Percentiles rank a stretch among this genome's conserved stretches.
Conservation (phyloP, 768 basidiomycete species). For the Hygrocybe punicea region DNA sequence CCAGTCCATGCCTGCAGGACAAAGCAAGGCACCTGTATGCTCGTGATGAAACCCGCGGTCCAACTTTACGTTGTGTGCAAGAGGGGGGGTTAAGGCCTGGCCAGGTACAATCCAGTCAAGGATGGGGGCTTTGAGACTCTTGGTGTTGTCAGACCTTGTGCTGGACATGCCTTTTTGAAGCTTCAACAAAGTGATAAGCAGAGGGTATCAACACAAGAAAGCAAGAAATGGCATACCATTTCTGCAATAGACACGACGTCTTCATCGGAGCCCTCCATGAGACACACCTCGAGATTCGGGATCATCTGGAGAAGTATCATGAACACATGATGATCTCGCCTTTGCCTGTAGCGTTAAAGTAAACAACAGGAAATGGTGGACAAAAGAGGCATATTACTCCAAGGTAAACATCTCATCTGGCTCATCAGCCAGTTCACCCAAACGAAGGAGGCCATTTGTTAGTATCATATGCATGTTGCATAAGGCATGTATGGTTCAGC, state of each 20-base stretch:
- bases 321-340: constrained; percentile 10
- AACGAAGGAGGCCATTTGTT: constrained; percentile 13
- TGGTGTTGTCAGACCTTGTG: constrained; percentile 11
- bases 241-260: constrained; percentile 18
- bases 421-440: constrained; percentile 8
- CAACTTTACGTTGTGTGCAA: constrained; percentile 11
- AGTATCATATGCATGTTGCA: constrained; percentile 16
- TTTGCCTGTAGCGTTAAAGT: constrained; percentile 4
- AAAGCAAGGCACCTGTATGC: constrained; percentile 11
- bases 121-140: constrained; percentile 11
- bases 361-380: not conserved
- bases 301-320: not conserved
- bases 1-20: too few species aligned
- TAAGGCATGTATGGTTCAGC: constrained; percentile 6
- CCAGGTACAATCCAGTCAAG: constrained; percentile 1
- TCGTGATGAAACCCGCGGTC: constrained; percentile 12
- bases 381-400: not conserved
- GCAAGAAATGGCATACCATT: constrained; percentile 8
- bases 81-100: constrained; percentile 1
- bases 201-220: not conserved
- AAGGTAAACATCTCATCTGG: not conserved
- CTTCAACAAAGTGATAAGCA: constrained; percentile 8
- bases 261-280: constrained; percentile 19
- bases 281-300: not conserved
- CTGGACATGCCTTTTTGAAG: constrained; percentile 23